Conservation (phyloP, 2,329 filamentous ascomycete species). For the Diaporthe humulicola region DNA sequence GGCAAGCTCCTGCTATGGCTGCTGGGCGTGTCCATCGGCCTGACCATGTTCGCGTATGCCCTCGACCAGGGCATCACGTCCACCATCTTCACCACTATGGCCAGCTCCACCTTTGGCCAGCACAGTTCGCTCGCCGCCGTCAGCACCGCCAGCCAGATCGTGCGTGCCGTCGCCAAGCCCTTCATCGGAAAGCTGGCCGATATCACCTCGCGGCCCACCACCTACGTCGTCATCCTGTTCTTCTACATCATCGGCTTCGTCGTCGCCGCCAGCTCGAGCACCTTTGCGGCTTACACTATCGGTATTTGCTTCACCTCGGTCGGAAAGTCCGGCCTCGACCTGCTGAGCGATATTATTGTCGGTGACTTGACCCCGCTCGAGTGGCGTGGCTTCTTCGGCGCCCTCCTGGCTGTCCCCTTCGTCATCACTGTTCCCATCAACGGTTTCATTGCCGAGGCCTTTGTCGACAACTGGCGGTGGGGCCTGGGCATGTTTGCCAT, state of each 20-base stretch:
- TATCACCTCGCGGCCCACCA: slow-evolving; percentile 54
- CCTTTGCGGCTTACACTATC: slow-evolving; percentile 51
- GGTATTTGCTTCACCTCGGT: slow-evolving; percentile 54
- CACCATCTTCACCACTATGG: slow-evolving; percentile 49
- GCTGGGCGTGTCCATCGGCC: slow-evolving; percentile 51
- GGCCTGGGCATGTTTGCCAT: slow-evolving; percentile 74
- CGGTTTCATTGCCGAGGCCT: slow-evolving; percentile 54
- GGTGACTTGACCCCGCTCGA: slow-evolving; percentile 52
- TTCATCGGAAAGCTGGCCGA: slow-evolving; percentile 55
- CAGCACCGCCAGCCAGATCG: slow-evolving; percentile 51
- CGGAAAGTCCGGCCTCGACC: slow-evolving; percentile 53
- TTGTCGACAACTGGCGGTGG: slow-evolving; percentile 66
- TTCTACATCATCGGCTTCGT: slow-evolving; percentile 55
- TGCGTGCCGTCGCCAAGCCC: slow-evolving; percentile 54
- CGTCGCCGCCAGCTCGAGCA: slow-evolving; percentile 49
- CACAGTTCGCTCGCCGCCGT: slow-evolving; percentile 51
- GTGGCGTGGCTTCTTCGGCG: slow-evolving; percentile 54
- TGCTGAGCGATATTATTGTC: slow-evolving; percentile 54
- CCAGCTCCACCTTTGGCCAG: slow-evolving; percentile 50
- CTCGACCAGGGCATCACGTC: slow-evolving; percentile 54
- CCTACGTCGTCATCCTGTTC: slow-evolving; percentile 54
- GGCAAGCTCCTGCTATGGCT: slow-evolving; percentile 53
- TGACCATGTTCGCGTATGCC: slow-evolving; percentile 53
- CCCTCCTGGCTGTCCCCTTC: slow-evolving; percentile 45
- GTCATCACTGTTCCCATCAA: slow-evolving; percentile 55